Percentiles rank a stretch among this genome's conserved stretches.
Conservation (phyloP, 2,329 filamentous ascomycete species). For the Sporothrix brasiliensis region DNA sequence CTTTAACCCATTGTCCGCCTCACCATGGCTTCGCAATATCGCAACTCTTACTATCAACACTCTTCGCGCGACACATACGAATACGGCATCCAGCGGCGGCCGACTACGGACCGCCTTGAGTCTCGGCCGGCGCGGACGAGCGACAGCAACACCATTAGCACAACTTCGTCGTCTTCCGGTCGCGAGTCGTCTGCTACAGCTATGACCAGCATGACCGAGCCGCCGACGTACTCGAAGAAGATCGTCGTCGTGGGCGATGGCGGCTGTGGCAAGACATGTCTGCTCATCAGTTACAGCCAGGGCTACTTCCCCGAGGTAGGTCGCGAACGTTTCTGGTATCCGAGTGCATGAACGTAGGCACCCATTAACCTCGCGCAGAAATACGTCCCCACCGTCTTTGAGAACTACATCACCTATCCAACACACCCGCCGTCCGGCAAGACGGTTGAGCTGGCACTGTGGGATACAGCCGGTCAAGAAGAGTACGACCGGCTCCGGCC, state of each 20-base stretch:
- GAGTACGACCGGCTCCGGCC: conserved; percentile 96
- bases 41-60: conserved; percentile 56
- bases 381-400: conserved; percentile 99
- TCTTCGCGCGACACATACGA: conserved; percentile 49
- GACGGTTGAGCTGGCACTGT: conserved; percentile 92
- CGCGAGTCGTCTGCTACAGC: conserved; percentile 79
- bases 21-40: conserved; percentile 50
- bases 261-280: conserved; percentile 96
- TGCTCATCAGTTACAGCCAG: conserved; percentile 98
- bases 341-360: too few relatives aligned
- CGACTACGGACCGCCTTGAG: conserved; percentile 48
- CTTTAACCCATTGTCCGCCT: background rate
- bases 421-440: conserved; percentile 86
- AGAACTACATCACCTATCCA: conserved; percentile 99
- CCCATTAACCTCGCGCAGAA: conserved; percentile 62
- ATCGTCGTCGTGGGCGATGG: conserved; percentile 98
- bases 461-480: conserved; percentile 98
- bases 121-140: conserved; percentile 68
- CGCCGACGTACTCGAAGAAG: conserved; percentile 95
- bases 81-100: conserved; percentile 44
- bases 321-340: background rate
- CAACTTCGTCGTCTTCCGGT: conserved; percentile 73
- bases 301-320: conserved; percentile 96
- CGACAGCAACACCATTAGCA: conserved; percentile 87
- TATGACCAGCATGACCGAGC: conserved; percentile 68